Conservation (phyloP, 2,329 filamentous ascomycete genomes). For the Diaporthe velutina region DNA sequence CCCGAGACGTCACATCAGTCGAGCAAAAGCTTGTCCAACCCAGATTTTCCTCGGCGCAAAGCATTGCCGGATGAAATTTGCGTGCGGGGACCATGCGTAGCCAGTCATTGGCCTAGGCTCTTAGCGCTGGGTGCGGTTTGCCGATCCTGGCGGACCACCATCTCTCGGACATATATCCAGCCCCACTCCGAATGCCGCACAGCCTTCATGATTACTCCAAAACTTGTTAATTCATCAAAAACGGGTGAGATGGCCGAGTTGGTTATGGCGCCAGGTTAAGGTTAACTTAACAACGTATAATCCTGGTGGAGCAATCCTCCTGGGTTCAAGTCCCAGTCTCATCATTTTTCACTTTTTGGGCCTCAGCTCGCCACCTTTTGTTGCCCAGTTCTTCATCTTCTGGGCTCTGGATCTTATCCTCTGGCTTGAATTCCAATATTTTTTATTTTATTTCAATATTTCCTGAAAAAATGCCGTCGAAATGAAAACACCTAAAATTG, state of each 20-base stretch:
- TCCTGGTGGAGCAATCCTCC: slow-evolving; percentile 36
- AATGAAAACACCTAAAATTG: no score
- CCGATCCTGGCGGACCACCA: neutral
- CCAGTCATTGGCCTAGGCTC: neutral
- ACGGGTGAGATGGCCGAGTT: neutral
- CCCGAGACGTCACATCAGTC: neutral
- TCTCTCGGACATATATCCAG: neutral
- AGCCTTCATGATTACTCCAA: neutral
- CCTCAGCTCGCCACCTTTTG: neutral
- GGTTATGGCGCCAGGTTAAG: slow-evolving; percentile 32
- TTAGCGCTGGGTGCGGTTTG: neutral
- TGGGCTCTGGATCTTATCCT: neutral
- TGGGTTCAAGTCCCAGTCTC: slow-evolving; percentile 36
- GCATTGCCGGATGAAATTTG: neutral
- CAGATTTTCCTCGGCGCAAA: neutral
- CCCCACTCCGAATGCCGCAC: neutral
- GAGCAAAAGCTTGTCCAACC: neutral
- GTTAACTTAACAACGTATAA: slow-evolving; percentile 7
- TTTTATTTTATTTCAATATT: no score
- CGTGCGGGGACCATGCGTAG: no score
- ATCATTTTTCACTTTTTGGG: neutral
- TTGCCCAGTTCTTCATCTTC: neutral
- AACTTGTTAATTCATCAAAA: neutral
- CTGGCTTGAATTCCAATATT: no score
- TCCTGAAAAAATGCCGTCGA: no score